Percentiles rank a stretch among this genome's conserved stretches.
Conservation (phyloP, 192 early-diverging fungal genomes). For the Linnemannia exigua region DNA sequence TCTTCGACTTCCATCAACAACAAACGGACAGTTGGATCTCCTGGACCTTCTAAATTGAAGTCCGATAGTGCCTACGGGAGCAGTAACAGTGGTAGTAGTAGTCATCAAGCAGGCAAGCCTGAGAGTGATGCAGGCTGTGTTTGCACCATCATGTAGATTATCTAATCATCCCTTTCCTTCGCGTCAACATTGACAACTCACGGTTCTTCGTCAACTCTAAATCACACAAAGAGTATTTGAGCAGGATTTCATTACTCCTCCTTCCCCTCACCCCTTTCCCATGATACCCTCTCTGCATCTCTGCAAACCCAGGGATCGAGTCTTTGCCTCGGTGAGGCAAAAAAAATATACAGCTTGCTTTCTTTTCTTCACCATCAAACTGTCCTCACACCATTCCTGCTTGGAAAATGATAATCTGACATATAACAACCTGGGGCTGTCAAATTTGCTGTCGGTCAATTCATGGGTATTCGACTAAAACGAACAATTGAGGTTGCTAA, state of each 20-base stretch:
- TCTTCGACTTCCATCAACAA: constrained; percentile 12
- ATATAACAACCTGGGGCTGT: too few species aligned
- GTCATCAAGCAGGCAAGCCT: not conserved
- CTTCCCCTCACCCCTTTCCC: not conserved
- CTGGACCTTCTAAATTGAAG: constrained; percentile 33
- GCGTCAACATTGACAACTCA: not conserved
- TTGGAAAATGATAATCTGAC: too few species aligned
- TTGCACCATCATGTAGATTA: constrained; percentile 44
- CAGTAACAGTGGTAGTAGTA: not conserved
- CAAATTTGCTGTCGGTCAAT: too few species aligned
- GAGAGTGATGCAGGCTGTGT: constrained; percentile 45
- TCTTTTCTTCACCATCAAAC: not conserved
- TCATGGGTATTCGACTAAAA: too few species aligned
- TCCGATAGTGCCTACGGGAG: constrained; percentile 28
- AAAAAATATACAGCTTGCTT: not conserved
- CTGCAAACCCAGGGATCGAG: constrained; percentile 3
- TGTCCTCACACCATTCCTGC: too few species aligned
- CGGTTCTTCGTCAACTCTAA: too few species aligned
- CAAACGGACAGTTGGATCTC: constrained; percentile 1
- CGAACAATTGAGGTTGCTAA: too few species aligned
- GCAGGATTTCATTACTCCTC: not conserved
- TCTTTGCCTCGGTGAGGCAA: not conserved
- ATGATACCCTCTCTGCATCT: constrained; percentile 12
- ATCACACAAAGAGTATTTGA: not conserved
- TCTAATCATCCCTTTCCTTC: not conserved